Percentiles rank a stretch among this genome's conserved stretches.
phyloP scores from a whole-genome alignment of 164 flowering plant genomes.

The Magnolia kwangsiensis region DNA sequence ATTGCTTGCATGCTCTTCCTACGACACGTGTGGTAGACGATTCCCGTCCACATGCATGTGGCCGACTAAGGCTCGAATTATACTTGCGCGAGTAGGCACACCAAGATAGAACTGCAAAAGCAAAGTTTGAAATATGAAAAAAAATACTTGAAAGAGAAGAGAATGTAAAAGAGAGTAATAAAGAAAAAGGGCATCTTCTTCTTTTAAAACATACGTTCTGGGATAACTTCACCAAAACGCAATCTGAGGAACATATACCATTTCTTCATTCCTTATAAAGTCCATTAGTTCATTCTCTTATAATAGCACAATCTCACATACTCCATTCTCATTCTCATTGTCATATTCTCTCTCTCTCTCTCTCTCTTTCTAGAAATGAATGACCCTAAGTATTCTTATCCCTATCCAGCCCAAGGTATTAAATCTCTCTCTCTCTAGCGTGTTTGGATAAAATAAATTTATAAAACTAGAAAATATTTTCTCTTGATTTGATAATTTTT shows the following conservation, averaged over 20 bases:
- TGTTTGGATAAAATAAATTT: too few species aligned
- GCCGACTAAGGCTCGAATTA: too few species aligned
- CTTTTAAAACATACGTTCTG: not conserved
- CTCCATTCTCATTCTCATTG: not conserved
- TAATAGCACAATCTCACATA: not conserved
- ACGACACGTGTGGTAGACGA: too few species aligned
- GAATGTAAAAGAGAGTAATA: too few species aligned
- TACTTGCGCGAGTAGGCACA: too few species aligned
- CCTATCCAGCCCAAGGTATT: slow-evolving; percentile 60
- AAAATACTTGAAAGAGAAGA: too few species aligned
- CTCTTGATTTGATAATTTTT: too few species aligned
- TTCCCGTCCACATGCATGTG: too few species aligned
- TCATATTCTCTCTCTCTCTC: not conserved
- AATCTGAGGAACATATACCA: not conserved
- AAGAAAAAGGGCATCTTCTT: not conserved
- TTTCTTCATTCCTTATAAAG: not conserved
- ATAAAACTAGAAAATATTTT: too few species aligned
- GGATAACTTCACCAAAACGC: not conserved
- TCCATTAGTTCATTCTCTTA: not conserved
- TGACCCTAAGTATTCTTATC: slow-evolving; percentile 70
- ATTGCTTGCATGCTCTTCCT: too few species aligned
- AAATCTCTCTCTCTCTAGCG: not conserved
- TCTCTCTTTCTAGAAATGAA: slow-evolving; percentile 27
- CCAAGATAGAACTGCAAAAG: too few species aligned
- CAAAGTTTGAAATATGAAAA: too few species aligned